Evolutionary conservation across 78 protist species (phyloP).

Genomic region (Dictyostelium capitatum): DNA sequence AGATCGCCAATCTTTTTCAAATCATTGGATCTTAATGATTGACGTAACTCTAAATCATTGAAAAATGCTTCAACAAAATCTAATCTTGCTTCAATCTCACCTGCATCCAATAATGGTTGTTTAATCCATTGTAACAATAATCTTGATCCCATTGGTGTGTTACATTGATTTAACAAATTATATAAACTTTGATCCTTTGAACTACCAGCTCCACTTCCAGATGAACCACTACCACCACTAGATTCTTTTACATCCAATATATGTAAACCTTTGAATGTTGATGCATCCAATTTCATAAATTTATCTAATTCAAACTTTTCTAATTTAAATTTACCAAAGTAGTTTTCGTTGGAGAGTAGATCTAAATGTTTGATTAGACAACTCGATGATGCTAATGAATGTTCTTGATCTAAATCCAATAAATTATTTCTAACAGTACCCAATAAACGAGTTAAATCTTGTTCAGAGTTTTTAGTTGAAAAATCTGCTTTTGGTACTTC

Average conservation of each 20-base stretch:
- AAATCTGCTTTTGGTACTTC: slow-evolving; percentile 66
- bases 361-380: slow-evolving; percentile 87
- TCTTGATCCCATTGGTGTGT: slow-evolving; percentile 94
- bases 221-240: background rate
- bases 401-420: slow-evolving; percentile 42
- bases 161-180: slow-evolving; percentile 92
- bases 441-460: slow-evolving; percentile 65
- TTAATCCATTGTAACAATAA: slow-evolving; percentile 92
- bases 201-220: background rate
- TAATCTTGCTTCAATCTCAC: slow-evolving; percentile 79
- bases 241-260: slow-evolving; percentile 16
- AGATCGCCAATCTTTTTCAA: slow-evolving; percentile 79
- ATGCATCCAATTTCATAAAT: slow-evolving; percentile 93
- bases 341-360: slow-evolving; percentile 28
- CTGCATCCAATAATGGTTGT: slow-evolving; percentile 89
- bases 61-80: slow-evolving; percentile 83
- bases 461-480: slow-evolving; percentile 35
- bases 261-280: slow-evolving; percentile 92
- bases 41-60: slow-evolving; percentile 38
- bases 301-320: slow-evolving; percentile 50
- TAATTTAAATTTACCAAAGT: slow-evolving; percentile 69
- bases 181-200: slow-evolving; percentile 39
- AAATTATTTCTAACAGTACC: slow-evolving; percentile 42
- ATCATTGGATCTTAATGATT: slow-evolving; percentile 44
- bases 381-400: slow-evolving; percentile 66